Conservation (phyloP, 148 eudicot species). For the Fagopyrum homotropicum region DNA sequence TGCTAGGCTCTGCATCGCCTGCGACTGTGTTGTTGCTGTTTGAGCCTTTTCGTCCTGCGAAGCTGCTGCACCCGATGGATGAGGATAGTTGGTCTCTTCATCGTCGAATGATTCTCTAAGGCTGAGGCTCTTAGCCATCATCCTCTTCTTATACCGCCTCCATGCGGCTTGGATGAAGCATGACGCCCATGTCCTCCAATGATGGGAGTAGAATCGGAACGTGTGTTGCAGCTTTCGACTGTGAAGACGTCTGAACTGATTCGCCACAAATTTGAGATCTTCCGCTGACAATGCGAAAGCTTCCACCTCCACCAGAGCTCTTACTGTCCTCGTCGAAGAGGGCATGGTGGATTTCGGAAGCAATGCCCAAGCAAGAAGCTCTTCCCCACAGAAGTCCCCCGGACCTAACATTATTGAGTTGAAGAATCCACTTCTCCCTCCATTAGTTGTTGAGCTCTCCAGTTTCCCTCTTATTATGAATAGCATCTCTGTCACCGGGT, state of each 20-base stretch:
- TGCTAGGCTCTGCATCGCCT: slow-evolving; percentile 41
- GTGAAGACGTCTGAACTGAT: slow-evolving; percentile 76
- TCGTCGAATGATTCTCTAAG: slow-evolving; percentile 42
- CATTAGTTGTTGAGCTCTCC: slow-evolving; percentile 64
- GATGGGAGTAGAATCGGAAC: slow-evolving; percentile 70
- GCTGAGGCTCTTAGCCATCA: slow-evolving; percentile 42
- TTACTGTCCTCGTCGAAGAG: slow-evolving; percentile 58
- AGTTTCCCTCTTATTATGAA: slow-evolving; percentile 54
- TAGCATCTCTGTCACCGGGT: slow-evolving; percentile 66
- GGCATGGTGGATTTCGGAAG: slow-evolving; percentile 50
- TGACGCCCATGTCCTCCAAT: slow-evolving; percentile 89
- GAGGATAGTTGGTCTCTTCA: too few relatives aligned
- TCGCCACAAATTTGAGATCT: slow-evolving; percentile 70
- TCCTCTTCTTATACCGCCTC: slow-evolving; percentile 61
- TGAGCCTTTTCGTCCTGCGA: slow-evolving; percentile 16
- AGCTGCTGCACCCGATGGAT: slow-evolving; percentile 16
- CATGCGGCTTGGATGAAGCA: slow-evolving; percentile 88
- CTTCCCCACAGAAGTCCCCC: slow-evolving; percentile 70
- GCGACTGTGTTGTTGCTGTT: slow-evolving; percentile 20
- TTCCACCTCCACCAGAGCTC: slow-evolving; percentile 51
- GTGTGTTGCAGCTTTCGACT: slow-evolving; percentile 86
- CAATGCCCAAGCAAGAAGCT: slow-evolving; percentile 65
- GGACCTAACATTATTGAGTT: slow-evolving; percentile 51
- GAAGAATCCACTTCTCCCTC: slow-evolving; percentile 64
- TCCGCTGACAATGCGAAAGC: slow-evolving; percentile 62